Evolutionary conservation across 2,329 filamentous ascomycete species (phyloP).

Genomic region (Aspergillus ochraceoroseus): DNA sequence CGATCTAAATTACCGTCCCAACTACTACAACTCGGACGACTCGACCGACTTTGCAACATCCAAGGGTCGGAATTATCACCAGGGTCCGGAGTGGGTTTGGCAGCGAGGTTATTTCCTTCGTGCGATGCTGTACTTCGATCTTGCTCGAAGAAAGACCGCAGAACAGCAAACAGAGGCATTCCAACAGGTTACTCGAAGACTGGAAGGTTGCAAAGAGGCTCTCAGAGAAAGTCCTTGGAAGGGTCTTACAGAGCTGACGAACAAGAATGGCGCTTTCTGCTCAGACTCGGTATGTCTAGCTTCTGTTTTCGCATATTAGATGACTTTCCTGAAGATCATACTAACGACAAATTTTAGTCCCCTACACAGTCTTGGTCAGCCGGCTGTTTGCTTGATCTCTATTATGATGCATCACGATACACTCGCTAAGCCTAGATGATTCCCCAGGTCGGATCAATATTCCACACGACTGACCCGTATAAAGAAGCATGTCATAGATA

Average conservation of each 20-base stretch:
- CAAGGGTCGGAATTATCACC: conserved; percentile 96
- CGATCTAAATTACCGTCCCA: conserved; percentile 88
- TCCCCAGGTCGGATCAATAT: conserved; percentile 6
- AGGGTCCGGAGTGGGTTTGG: conserved; percentile 98
- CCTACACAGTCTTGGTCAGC: conserved; percentile 97
- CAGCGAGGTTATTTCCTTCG: conserved; percentile 93
- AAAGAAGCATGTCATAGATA: neutral
- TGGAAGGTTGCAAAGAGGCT: conserved; percentile 78
- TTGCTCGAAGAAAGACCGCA: conserved; percentile 61
- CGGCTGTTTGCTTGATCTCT: conserved; percentile 88
- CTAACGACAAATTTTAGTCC: conserved; percentile 54
- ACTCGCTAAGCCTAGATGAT: conserved; percentile 8
- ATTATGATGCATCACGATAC: conserved; percentile 72
- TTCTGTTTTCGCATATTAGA: conserved; percentile 2
- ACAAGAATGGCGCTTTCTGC: conserved; percentile 80
- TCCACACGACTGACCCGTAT: neutral
- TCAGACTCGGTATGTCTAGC: conserved; percentile 68
- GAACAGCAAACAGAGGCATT: conserved; percentile 79
- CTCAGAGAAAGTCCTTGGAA: conserved; percentile 80
- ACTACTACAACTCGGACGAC: conserved; percentile 94
- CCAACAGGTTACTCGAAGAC: conserved; percentile 82
- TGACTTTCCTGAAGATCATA: conserved; percentile 13
- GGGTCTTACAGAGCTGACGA: conserved; percentile 85
- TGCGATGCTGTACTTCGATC: conserved; percentile 83
- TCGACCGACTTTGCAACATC: conserved; percentile 83